These are phyloP conservation scores for Tetrahymena thermophila DNA, from an alignment of 73 alveolate genomes.

Conservation along the genomic window DNA sequence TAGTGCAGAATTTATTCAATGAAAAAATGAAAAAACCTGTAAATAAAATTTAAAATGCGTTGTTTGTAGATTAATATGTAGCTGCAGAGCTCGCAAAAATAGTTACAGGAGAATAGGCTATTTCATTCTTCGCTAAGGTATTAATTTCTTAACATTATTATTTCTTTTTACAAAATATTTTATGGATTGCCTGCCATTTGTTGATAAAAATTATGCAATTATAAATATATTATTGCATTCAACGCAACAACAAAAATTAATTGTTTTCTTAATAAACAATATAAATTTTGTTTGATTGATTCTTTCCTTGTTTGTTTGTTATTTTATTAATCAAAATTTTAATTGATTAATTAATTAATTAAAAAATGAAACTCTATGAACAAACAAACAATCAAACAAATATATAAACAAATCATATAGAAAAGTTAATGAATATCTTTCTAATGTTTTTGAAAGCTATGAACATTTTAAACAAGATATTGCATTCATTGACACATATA, in stretches of 20 bases:
- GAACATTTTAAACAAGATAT: not conserved
- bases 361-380: not conserved
- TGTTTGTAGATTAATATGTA: not conserved
- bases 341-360: not conserved
- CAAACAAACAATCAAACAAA: not conserved
- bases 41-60: not conserved
- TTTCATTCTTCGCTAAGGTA: slow-evolving; percentile 51
- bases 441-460: not conserved
- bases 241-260: not conserved
- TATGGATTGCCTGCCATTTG: no score
- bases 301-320: not conserved
- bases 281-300: not conserved
- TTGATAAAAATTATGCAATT: no score
- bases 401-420: not conserved
- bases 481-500: not conserved
- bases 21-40: not conserved
- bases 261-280: not conserved
- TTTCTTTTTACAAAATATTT: not conserved
- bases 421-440: not conserved
- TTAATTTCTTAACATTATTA: not conserved
- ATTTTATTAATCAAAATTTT: not conserved
- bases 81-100: slow-evolving; percentile 41
- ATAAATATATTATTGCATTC: not conserved
- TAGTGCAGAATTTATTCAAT: not conserved
- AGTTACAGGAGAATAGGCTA: slow-evolving; percentile 79